Evolutionary conservation across 345 rosid genomes (phyloP).

Genomic region (Salix exigua): DNA sequence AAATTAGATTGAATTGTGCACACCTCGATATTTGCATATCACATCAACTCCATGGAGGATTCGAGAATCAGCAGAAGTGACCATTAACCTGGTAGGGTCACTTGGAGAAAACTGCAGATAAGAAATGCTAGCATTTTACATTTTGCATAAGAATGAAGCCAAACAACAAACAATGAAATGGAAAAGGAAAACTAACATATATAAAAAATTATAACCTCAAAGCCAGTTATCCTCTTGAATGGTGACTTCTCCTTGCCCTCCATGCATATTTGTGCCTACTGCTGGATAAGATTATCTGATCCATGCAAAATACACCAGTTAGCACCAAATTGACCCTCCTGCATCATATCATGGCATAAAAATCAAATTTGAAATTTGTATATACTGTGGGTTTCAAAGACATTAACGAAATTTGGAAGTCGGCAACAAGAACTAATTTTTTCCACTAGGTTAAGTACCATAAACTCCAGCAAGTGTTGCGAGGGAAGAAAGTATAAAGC

Average conservation of each 20-base stretch:
- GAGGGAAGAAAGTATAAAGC: not conserved
- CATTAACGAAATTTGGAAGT: not conserved
- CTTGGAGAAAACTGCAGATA: conserved; percentile 35
- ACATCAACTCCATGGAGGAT: conserved; percentile 33
- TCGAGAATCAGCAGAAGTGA: conserved; percentile 42
- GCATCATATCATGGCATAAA: conserved; percentile 16
- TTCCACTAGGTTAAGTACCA: not conserved
- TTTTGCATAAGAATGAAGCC: not conserved
- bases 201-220: too few species aligned
- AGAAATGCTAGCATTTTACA: not conserved
- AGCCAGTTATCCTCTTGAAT: too few species aligned
- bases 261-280: too few species aligned
- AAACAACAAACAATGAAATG: too few species aligned
- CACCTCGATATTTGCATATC: conserved; percentile 38
- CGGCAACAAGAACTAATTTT: not conserved
- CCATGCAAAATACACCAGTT: too few species aligned
- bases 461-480: not conserved
- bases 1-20: not conserved
- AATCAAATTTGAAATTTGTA: conserved; percentile 18
- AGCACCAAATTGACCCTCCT: conserved; percentile 20
- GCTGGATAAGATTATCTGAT: too few species aligned
- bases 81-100: conserved; percentile 38
- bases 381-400: not conserved
- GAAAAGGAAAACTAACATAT: too few species aligned
- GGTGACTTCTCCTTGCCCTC: too few species aligned